These are phyloP conservation scores for Dictyostelium citrinum DNA, from an alignment of 78 protist genomes.

Conservation along the genomic window DNA sequence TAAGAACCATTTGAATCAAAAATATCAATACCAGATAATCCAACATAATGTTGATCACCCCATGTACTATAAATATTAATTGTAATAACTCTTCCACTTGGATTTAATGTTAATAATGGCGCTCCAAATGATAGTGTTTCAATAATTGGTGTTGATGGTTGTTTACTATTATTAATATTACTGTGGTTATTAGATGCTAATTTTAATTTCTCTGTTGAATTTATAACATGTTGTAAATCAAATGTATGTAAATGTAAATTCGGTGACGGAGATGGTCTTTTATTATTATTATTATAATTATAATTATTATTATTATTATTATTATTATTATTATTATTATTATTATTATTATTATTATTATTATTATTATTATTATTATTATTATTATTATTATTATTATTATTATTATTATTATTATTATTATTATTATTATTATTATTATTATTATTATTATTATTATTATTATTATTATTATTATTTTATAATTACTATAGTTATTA, in stretches of 20 bases:
- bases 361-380: neutral
- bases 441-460: neutral
- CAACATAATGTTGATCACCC: conserved; percentile 90
- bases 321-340: too few relatives aligned
- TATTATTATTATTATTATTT: neutral
- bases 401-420: neutral
- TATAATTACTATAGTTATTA: neutral
- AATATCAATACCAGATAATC: conserved; percentile 88
- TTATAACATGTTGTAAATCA: neutral
- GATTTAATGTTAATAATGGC: neutral
- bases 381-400: conserved; percentile 1
- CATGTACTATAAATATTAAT: conserved; percentile 75
- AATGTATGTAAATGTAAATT: conserved; percentile 27
- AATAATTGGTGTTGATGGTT: neutral
- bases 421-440: neutral
- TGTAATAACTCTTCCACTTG: conserved; percentile 32
- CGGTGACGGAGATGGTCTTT: neutral
- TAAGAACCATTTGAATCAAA: conserved; percentile 50
- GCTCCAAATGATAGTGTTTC: neutral
- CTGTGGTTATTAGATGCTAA: neutral
- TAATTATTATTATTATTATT: neutral
- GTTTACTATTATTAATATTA: neutral
- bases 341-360: too few relatives aligned
- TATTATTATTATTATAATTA: neutral
- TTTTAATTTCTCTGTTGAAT: neutral